phyloP scores from a whole-genome alignment of 1,284 basidiomycete species.

The Agroathelia rolfsii region DNA sequence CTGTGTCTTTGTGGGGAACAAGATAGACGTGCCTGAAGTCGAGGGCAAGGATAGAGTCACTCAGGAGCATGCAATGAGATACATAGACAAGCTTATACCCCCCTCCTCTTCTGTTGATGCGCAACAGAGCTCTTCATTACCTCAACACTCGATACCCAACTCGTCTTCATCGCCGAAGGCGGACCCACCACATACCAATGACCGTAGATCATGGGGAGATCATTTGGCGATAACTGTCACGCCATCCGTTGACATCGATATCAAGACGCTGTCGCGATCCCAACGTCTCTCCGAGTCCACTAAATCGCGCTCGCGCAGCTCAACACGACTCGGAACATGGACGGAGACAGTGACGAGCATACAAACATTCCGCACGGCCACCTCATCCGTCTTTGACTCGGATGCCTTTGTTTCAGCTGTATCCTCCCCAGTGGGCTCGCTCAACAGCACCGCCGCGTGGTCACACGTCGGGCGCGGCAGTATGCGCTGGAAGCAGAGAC shows the following conservation, averaged over 20 bases:
- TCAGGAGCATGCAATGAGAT: slow-evolving; percentile 28
- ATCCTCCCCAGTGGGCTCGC: slow-evolving; percentile 37
- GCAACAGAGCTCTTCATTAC: slow-evolving; percentile 15
- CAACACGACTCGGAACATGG: slow-evolving; percentile 34
- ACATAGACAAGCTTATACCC: slow-evolving; percentile 52
- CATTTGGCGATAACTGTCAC: slow-evolving; percentile 12
- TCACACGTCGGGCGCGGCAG: slow-evolving; percentile 15
- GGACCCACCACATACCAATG: slow-evolving; percentile 8
- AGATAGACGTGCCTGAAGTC: slow-evolving; percentile 40
- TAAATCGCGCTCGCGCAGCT: slow-evolving; percentile 33
- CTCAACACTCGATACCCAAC: slow-evolving; percentile 23
- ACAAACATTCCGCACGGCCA: slow-evolving; percentile 64
- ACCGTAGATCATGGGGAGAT: slow-evolving; percentile 8
- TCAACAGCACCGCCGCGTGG: slow-evolving; percentile 12
- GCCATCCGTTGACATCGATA: slow-evolving; percentile 14
- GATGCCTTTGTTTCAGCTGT: slow-evolving; percentile 38
- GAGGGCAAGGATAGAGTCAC: slow-evolving; percentile 17
- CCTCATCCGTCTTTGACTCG: slow-evolving; percentile 47
- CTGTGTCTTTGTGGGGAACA: slow-evolving; percentile 72
- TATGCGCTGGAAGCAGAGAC: slow-evolving; percentile 30
- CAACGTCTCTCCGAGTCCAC: slow-evolving; percentile 18
- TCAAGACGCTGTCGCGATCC: no score
- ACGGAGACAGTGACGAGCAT: slow-evolving; percentile 43
- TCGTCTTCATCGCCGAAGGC: slow-evolving; percentile 17
- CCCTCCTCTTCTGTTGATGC: slow-evolving; percentile 22